phyloP scores from a whole-genome alignment of 176 grass and related monocot genomes.

The Ananas comosus region DNA sequence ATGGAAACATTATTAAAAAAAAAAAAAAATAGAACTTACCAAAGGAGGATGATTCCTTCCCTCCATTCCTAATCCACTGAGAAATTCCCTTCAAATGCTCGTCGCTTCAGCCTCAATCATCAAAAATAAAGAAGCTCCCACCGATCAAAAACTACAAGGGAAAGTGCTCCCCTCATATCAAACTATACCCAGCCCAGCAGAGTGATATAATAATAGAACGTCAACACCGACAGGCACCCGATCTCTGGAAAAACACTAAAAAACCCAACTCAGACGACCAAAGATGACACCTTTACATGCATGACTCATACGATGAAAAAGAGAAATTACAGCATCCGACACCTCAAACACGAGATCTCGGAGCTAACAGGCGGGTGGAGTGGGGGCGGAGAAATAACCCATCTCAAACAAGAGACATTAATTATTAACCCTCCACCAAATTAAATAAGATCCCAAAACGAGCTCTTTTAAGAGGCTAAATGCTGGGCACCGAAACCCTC shows the following conservation, averaged over 20 bases:
- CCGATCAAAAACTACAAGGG: too few species aligned
- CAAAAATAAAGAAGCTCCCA: neutral
- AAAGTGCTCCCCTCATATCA: neutral
- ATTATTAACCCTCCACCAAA: neutral
- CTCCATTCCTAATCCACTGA: slow-evolving; percentile 30
- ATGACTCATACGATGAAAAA: neutral
- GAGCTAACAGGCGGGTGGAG: neutral
- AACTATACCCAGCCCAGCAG: neutral
- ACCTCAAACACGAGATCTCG: neutral
- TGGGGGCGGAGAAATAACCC: neutral
- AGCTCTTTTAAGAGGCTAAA: too few species aligned
- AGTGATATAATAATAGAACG: neutral
- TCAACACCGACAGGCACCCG: neutral
- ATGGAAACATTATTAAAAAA: neutral
- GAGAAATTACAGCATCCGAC: neutral
- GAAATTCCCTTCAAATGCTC: neutral
- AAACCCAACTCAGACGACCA: neutral
- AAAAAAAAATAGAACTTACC: slow-evolving; percentile 31
- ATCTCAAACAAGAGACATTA: neutral
- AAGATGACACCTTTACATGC: neutral
- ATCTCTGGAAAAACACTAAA: neutral
- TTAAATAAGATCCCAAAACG: neutral
- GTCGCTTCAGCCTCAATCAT: neutral
- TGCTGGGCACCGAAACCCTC: too few species aligned
- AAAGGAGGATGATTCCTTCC: slow-evolving; percentile 43